Conservation (phyloP, 495 filamentous ascomycete species). For the Podospora appendiculata region DNA sequence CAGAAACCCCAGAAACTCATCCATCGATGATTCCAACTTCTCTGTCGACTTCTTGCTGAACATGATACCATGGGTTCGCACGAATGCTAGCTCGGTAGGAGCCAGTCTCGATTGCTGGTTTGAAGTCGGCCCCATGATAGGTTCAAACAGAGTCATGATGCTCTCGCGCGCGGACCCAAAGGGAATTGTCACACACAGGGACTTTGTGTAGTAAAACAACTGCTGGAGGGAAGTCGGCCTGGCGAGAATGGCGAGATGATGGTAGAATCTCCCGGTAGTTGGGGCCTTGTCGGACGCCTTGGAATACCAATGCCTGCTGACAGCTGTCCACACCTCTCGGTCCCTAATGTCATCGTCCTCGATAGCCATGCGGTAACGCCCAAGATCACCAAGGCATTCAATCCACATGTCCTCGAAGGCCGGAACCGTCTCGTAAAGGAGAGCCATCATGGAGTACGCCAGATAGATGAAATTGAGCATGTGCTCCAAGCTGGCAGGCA, state of each 20-base stretch:
- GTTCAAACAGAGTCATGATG: constrained; percentile 63
- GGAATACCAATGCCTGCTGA: constrained; percentile 74
- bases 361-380: constrained; percentile 60
- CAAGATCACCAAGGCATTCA: constrained; percentile 78
- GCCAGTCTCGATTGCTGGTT: constrained; percentile 7
- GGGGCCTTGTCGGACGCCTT: constrained; percentile 68
- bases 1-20: constrained; percentile 46
- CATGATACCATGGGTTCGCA: constrained; percentile 54
- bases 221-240: constrained; percentile 67
- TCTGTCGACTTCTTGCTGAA: constrained; percentile 49
- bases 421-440: constrained; percentile 69
- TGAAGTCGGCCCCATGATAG: constrained; percentile 41
- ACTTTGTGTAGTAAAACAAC: constrained; percentile 60
- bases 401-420: constrained; percentile 82
- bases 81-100: constrained; percentile 43
- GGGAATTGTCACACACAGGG: constrained; percentile 42
- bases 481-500: constrained; percentile 65
- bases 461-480: constrained; percentile 79
- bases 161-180: constrained; percentile 60
- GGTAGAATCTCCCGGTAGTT: constrained; percentile 66
- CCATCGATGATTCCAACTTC: constrained; percentile 36
- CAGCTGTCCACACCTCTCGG: constrained; percentile 69
- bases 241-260: constrained; percentile 77
- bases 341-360: constrained; percentile 65
- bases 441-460: constrained; percentile 73